phyloP scores from a whole-genome alignment of 495 filamentous ascomycete genomes.

The Lophiotrema nucula region DNA sequence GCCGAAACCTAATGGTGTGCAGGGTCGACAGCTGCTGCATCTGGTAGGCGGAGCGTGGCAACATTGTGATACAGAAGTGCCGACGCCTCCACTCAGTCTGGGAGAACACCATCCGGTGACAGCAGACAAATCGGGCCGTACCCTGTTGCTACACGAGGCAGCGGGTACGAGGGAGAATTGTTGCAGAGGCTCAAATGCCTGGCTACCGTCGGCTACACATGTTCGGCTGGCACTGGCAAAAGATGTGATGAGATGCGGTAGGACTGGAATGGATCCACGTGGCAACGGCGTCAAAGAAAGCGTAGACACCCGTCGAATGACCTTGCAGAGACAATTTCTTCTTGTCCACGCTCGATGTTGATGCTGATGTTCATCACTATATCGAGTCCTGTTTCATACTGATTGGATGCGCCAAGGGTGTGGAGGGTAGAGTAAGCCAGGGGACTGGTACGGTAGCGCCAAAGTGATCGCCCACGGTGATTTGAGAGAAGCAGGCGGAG shows the following conservation, averaged over 20 bases:
- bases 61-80: background rate
- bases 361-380: background rate
- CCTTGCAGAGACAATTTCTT: background rate
- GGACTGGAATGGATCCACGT: slow-evolving; percentile 20
- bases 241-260: background rate
- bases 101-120: background rate
- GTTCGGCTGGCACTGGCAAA: slow-evolving; percentile 1
- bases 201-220: slow-evolving; percentile 15
- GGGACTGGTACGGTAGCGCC: background rate
- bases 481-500: background rate
- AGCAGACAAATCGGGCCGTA: slow-evolving; percentile 3
- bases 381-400: background rate
- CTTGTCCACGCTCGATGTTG: background rate
- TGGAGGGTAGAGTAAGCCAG: background rate
- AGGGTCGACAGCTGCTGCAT: too few relatives aligned
- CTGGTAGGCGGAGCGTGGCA: too few relatives aligned
- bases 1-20: too few relatives aligned
- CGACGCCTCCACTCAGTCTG: background rate
- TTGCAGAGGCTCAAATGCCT: background rate
- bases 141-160: background rate
- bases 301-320: slow-evolving; percentile 3
- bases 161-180: background rate
- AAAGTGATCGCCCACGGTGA: slow-evolving; percentile 5
- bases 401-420: slow-evolving; percentile 13
- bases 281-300: slow-evolving; percentile 2